These are phyloP conservation scores for Teratosphaeria nubilosa DNA, from an alignment of 2,329 filamentous ascomycete species.

Conservation along the genomic window DNA sequence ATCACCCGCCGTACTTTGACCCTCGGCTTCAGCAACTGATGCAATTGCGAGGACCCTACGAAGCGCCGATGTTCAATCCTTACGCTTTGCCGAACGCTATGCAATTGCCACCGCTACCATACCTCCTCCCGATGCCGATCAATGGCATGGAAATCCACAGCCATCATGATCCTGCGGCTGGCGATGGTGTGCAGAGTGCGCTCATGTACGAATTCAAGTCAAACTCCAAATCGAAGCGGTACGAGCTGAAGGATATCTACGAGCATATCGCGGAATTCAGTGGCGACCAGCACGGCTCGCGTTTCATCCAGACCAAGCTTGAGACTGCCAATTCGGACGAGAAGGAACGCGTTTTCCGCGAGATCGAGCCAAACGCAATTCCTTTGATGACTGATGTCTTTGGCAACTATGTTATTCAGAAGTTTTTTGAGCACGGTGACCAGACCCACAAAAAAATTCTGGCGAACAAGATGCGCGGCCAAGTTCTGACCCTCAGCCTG, in stretches of 20 bases:
- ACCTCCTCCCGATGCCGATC: slow-evolving; percentile 27
- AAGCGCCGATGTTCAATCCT: slow-evolving; percentile 26
- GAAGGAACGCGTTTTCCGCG: slow-evolving; percentile 80
- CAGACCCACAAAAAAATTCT: slow-evolving; percentile 85
- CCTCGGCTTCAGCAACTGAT: slow-evolving; percentile 28
- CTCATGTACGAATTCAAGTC: slow-evolving; percentile 72
- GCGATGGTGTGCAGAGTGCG: slow-evolving; percentile 56
- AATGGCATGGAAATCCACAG: slow-evolving; percentile 28
- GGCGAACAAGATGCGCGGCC: slow-evolving; percentile 77
- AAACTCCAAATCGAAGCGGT: slow-evolving; percentile 62
- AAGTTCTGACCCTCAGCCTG: slow-evolving; percentile 66
- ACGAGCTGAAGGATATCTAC: slow-evolving; percentile 82
- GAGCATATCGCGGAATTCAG: slow-evolving; percentile 85
- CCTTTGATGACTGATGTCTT: slow-evolving; percentile 95
- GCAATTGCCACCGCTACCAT: slow-evolving; percentile 21
- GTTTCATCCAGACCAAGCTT: slow-evolving; percentile 90
- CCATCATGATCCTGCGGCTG: slow-evolving; percentile 44
- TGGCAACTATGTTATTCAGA: slow-evolving; percentile 97
- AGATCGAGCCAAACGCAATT: slow-evolving; percentile 73
- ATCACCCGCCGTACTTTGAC: slow-evolving; percentile 25
- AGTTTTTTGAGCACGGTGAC: slow-evolving; percentile 92
- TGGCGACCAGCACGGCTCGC: slow-evolving; percentile 88
- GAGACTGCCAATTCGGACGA: slow-evolving; percentile 91
- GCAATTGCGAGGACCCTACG: slow-evolving; percentile 5
- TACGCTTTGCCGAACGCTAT: slow-evolving; percentile 28